Conservation (phyloP, 495 filamentous ascomycete species). For the Daldinia caldariorum region DNA sequence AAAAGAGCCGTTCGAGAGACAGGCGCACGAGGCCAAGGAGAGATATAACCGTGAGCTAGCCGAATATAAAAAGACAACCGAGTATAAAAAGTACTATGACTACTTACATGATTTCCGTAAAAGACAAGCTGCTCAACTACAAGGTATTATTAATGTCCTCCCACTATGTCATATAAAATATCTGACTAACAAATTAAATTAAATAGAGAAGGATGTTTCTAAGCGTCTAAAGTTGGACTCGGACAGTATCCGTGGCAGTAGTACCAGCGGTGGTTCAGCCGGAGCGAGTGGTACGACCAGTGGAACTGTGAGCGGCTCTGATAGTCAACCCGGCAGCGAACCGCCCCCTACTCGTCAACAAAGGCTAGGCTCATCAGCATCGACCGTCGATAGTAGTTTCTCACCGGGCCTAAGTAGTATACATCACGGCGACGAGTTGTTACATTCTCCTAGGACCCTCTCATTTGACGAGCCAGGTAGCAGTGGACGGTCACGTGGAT, state of each 20-base stretch:
- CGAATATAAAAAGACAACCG: constrained; percentile 76
- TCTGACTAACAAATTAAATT: background rate
- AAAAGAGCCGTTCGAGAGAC: constrained; percentile 75
- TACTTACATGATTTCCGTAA: constrained; percentile 80
- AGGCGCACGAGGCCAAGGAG: constrained; percentile 75
- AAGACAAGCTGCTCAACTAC: constrained; percentile 63
- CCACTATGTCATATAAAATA: background rate
- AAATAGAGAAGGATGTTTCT: constrained; percentile 55
- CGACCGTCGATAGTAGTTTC: constrained; percentile 49
- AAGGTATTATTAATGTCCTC: constrained; percentile 48
- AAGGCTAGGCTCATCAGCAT: constrained; percentile 52
- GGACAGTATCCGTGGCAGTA: constrained; percentile 47
- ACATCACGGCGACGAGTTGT: constrained; percentile 47
- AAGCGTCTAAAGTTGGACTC: constrained; percentile 54
- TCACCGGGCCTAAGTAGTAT: constrained; percentile 40
- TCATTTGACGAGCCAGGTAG: constrained; percentile 33
- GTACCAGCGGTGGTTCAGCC: constrained; percentile 48
- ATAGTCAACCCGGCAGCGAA: constrained; percentile 57
- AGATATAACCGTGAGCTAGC: constrained; percentile 71
- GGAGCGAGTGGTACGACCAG: constrained; percentile 53
- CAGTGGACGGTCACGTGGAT: constrained; percentile 35
- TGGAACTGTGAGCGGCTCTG: constrained; percentile 52
- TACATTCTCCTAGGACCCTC: constrained; percentile 48
- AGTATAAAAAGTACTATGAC: constrained; percentile 66
- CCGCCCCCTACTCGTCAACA: constrained; percentile 54